A percentile compares a stretch with the other conserved stretches of the same genome.
These are phyloP conservation scores for Mollisia scopiformis DNA, from an alignment of 2,329 filamentous ascomycete species.

Conservation along the genomic window DNA sequence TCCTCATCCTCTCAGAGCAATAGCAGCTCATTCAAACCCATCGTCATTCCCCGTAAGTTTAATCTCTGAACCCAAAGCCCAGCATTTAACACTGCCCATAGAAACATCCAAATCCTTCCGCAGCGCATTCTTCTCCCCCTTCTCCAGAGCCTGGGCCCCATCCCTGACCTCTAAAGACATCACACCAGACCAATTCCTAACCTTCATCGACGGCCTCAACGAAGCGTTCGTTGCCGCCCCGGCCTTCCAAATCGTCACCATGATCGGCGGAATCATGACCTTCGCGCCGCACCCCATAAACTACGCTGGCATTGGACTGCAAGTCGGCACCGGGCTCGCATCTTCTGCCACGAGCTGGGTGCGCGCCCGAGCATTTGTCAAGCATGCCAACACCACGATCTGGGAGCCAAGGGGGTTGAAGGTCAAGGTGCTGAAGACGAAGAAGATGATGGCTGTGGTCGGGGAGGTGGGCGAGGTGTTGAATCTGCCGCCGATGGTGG, in stretches of 20 bases:
- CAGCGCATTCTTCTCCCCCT: conserved; percentile 16
- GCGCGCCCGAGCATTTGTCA: conserved; percentile 3
- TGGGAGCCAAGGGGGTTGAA: conserved; percentile 5
- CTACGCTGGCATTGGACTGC: neutral
- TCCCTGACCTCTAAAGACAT: conserved; percentile 3
- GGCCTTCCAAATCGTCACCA: conserved; percentile 7
- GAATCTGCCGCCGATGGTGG: neutral
- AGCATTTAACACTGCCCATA: neutral
- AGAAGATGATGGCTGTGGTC: conserved; percentile 12
- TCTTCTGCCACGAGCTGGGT: conserved; percentile 2
- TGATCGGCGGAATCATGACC: neutral
- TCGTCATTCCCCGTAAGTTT: conserved; percentile 15
- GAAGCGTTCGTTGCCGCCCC: conserved; percentile 11
- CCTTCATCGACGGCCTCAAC: conserved; percentile 18
- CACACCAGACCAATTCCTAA: conserved; percentile 6
- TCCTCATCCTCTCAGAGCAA: neutral
- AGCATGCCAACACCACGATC: conserved; percentile 2
- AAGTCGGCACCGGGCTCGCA: neutral
- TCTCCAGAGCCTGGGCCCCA: conserved; percentile 13
- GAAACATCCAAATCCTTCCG: conserved; percentile 12
- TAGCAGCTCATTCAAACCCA: conserved; percentile 8
- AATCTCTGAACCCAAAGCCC: neutral
- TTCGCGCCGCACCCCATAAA: neutral
- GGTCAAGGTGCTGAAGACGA: conserved; percentile 12
- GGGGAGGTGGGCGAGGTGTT: neutral